These are phyloP conservation scores for Theileria luwenshuni DNA, from an alignment of 169 alveolate species.

Conservation along the genomic window DNA sequence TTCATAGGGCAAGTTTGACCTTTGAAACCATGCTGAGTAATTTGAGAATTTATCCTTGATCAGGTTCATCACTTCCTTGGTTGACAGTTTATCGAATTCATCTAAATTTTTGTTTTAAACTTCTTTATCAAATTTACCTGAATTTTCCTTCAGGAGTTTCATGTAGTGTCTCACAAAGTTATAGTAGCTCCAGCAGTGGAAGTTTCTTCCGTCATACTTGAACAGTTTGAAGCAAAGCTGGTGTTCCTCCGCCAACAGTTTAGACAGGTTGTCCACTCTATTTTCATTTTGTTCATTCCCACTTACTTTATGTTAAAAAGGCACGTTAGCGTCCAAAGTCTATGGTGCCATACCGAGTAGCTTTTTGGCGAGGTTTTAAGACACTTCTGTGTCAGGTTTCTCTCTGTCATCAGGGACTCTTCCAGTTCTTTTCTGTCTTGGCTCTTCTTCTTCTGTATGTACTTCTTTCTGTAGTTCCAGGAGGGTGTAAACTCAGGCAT, in stretches of 20 bases:
- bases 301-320: slow-evolving; percentile 30
- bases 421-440: slow-evolving; percentile 11
- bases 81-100: slow-evolving; percentile 24
- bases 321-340: slow-evolving; percentile 43
- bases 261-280: slow-evolving; percentile 20
- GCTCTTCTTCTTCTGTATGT: slow-evolving; percentile 8
- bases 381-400: slow-evolving; percentile 11
- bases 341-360: slow-evolving; percentile 66
- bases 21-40: slow-evolving; percentile 64
- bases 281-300: background rate
- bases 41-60: slow-evolving; percentile 55
- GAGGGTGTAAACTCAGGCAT: slow-evolving; percentile 68
- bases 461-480: slow-evolving; percentile 64
- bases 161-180: slow-evolving; percentile 54
- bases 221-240: slow-evolving; percentile 33
- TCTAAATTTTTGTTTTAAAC: too few relatives aligned
- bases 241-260: slow-evolving; percentile 44
- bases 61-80: slow-evolving; percentile 28
- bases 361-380: slow-evolving; percentile 56
- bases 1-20: slow-evolving; percentile 22
- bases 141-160: slow-evolving; percentile 5
- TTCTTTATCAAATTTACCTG: too few relatives aligned
- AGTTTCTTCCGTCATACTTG: slow-evolving; percentile 61
- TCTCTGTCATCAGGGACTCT: slow-evolving; percentile 20
- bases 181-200: slow-evolving; percentile 66